Evolutionary conservation across 257 asterid genomes (phyloP), one percentile per base, ranked within the genome.

Genomic region (Orobanche coerulescens): DNA sequence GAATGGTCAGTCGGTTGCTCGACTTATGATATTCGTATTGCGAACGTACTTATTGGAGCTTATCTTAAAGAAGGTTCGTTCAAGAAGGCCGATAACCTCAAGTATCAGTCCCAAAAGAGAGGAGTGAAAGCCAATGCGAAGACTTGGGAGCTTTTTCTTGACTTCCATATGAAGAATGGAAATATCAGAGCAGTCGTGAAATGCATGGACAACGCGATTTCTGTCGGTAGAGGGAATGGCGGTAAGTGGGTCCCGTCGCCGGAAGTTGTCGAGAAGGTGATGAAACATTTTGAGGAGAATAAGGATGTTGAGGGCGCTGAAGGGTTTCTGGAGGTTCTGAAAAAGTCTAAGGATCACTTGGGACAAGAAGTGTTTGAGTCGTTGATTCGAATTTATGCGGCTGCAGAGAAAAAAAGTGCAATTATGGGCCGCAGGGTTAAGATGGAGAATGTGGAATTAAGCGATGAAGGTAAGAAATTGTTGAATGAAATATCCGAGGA

Each of bases 61-160:
- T 93, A 89, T 73, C 75, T 79, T 1, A 76, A 71, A 73, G 84
- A 81, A 25, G 87, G 76, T 58, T 76, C 61, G 1, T 56, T 76
- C 44, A 74, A 83, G 74, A 81, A 86, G 71, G 95, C 97, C 54
- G 80, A 81, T 62, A 65, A 68, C 54, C 95, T 89, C 64, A 88
- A 68, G 73, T 71, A 72, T 43, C 82, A 64, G 64, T 81, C 87
- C 9, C 63, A 70, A 70, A 82, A 81, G 79, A 78, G 85, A 71
- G 87, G 95, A 56, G 71, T 83, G 26, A 69, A 81, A 70, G 80
- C 89, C 47, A 93, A 93, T 70, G 82, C 92, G 25, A 93, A 82
- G 75, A 88, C 95, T 6, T 93, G 95, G 95, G 95, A 89, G 80
- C 85, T 79, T 52, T 86, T 79, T 68, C 74, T 89, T 36, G 88